Conservation (phyloP, 768 basidiomycete species). For the Xerocomellus amylosporus region DNA sequence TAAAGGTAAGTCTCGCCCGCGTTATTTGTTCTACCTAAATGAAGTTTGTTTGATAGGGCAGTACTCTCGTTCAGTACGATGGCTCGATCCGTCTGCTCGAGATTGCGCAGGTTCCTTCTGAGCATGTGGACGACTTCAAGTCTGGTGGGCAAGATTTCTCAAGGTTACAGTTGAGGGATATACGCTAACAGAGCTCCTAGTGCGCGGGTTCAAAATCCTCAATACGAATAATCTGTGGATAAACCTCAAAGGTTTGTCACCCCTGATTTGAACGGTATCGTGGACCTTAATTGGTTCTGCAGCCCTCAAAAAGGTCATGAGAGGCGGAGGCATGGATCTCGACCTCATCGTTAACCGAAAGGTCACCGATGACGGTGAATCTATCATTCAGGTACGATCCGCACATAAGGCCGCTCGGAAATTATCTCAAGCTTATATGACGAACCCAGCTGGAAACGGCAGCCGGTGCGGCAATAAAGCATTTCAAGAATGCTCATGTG, state of each 20-base stretch:
- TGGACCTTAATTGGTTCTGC: conserved; percentile 5
- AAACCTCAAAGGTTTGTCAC: conserved; percentile 62
- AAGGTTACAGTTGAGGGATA: not conserved
- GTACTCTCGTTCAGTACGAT: conserved; percentile 89
- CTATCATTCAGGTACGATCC: conserved; percentile 69
- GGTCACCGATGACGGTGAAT: conserved; percentile 78
- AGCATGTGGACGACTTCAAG: conserved; percentile 13
- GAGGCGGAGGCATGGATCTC: conserved; percentile 79
- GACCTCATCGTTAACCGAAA: conserved; percentile 96
- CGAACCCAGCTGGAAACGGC: conserved; percentile 72
- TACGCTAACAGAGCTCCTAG: conserved; percentile 29
- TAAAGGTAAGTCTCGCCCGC: conserved; percentile 36
- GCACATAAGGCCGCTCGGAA: conserved; percentile 1
- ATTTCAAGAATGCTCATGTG: conserved; percentile 88
- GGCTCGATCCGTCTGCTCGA: conserved; percentile 7
- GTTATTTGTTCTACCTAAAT: not conserved
- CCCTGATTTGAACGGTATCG: not conserved
- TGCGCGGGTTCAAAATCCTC: conserved; percentile 92
- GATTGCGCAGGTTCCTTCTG: conserved; percentile 8
- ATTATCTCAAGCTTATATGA: conserved; percentile 1
- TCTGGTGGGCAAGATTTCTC: conserved; percentile 35
- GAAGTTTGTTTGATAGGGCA: conserved; percentile 47
- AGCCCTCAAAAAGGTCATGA: conserved; percentile 92
- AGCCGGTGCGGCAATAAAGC: conserved; percentile 91
- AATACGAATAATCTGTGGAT: conserved; percentile 85